Base-by-base conservation (phyloP, 2,329 filamentous ascomycete species). In the Aspergillus bombycis region DNA sequence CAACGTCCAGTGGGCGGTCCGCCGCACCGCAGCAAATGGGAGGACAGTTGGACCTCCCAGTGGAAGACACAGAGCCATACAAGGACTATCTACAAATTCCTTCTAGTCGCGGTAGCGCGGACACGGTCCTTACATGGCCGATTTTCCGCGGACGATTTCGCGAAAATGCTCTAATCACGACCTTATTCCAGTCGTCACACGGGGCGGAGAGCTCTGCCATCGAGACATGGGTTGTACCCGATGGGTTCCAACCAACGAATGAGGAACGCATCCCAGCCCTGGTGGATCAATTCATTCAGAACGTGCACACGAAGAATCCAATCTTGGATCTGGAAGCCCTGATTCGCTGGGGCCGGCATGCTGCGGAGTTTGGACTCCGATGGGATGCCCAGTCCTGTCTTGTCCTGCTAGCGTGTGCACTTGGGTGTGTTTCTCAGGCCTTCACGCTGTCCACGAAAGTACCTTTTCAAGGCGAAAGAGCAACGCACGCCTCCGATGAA, bases 261-360 rank as follows among this genome's bases (percentile, higher is more conserved):
- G 75, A 76, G 30, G 72, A 74, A 26, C 67, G 69, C n/a, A 72
- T 77, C 2, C 70, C 66, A 4, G 19, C 56, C 7, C 63, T 78
- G 16, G 67, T 78, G 14, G 69, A 77, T 21, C 59, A 64, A 14
- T 78, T 78, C 55, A 66, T 79, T 4, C 65, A 69, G 28, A 68
- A 70, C 55, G 75, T 78, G 2, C 76, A 78, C 62, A 78, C 71
- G 6, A 78, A 78, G 58, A 78, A 79, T 63, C 77, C 77, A 3
- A 73, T 79, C 6, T 65, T 78, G 2, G 72, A 78, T 56, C 61
- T 71, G 2, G 72, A 73, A 32, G 58, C 66, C 2, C 64, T 79
- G 8, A 54, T 72, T 7, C 34, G 62, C 9, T 65, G 70, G 36
- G 69, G 71, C 10, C 60, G 70, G 8, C 60, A 67, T 19, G 66